Base-by-base conservation (phyloP, 2,329 filamentous ascomycete genomes). In the Trichoderma guizhouense region DNA sequence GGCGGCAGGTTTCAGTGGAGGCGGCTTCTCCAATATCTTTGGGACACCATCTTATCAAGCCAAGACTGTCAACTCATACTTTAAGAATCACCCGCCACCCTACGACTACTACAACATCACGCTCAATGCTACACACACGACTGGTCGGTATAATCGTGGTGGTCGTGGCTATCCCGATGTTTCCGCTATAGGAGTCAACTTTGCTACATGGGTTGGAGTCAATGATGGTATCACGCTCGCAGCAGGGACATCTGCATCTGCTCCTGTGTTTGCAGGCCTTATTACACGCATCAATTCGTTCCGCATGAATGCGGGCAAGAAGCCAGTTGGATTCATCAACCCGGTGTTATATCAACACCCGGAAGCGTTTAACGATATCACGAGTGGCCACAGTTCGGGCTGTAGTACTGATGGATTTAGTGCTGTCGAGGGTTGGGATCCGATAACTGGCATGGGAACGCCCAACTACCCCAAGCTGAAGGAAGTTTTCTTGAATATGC, bases 111-210 rank as follows among this genome's bases (percentile, higher is more conserved):
- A 63, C 24, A 47, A 39, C 36, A 30, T 39, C 36, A 47, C 34
- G 9, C 61, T 82, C 69, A 77, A 82, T 9, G 77, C 80, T 6
- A 85, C 86, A 73, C 81, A 79, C 14, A 78, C 81, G 5, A n/a
- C 26, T 3, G 80, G 82, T 32, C 81, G 81, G 58, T 87, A 83
- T 80, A 85, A 86, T 76, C 34, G 47, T 12, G 55, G 55, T 47
- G 79, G 82, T 61, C 81, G 85, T 21, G 85, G 82, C 1, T 85
- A 82, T 74, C 86, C 85, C 0, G 85, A 87, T 66, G 79, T 85
- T 15, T 75, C 79, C 3, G 83, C 82, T 24, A 82, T 84, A 26
- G 84, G 83, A 3, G 82, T 80, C 5, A 83, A 81, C 62, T 83
- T 82, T 73, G 79, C 82, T 57, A 78, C 84, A 4, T 83, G 82